Base-by-base conservation (phyloP, 176 grass and related monocot species). In the Puya raimondii region DNA sequence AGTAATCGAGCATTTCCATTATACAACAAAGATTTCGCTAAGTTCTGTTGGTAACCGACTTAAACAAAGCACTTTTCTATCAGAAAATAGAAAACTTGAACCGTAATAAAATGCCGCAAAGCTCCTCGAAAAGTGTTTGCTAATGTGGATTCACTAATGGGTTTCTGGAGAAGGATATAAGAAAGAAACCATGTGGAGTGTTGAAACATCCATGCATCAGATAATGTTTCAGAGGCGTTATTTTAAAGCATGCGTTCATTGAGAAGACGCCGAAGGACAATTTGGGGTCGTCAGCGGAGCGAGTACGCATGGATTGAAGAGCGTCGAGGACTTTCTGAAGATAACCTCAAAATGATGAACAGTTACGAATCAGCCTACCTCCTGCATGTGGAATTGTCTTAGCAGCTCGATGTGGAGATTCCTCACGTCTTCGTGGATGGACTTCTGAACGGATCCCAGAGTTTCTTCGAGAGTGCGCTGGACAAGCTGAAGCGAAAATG, bases 321-420 rank as follows among this genome's bases (percentile, higher is more conserved):
- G 51, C 18, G n/a, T 49, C 13, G 23, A 74, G 53, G 21, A 68
- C 15, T 15, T 70, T 26, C 49, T 47, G 48, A 54, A 51, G 66
- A 14, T 14, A 29, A 29, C 3, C 27, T n/a, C 13, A 52, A 70
- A 64, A 29, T 15, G 76, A 47, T 23, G 49, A 86, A 83, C 50
- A 23, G 13, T 47, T 69, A 14, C 22, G 65, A 80, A 52, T 47
- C 63, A 59, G 74, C 68, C 64, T 75, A 99, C 89, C 94, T 99
- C 90, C 71, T 93, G 90, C 80, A 88, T 88, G 74, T 99, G 94
- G 80, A 99, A 90, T 67, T 99, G 94, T 74, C 94, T 85, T 73
- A 99, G 50, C 75, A 99, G 69, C 72, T 99, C 94, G 73, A 99
- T 90, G 71, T 99, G 94, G 11, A 99, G 84, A 83, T 99, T 99